Evolutionary conservation across 202 grass and related monocot species (phyloP), one percentile per base, ranked within the genome.

Genomic region (Musa balbisiana): DNA sequence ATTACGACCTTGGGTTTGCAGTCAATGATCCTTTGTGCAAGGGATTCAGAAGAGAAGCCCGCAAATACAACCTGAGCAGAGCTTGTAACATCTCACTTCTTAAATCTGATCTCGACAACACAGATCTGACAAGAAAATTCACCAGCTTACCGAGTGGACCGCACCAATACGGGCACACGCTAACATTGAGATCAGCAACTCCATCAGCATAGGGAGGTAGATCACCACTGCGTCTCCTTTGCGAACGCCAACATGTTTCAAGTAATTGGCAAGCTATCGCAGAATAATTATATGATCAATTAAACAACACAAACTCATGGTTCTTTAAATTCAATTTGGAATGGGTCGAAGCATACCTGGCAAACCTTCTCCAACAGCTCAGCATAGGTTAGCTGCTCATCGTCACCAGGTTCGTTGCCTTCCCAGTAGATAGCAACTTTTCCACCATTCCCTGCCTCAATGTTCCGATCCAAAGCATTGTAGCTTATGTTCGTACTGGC

Each of bases 201-300:
- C 95, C 91, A 91, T 90, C 62, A 98, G 73, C 95, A 98, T 98
- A 11, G 95, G 95, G 69, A 98, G 78, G 80, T 98, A 98, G 75
- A 98, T 92, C 33, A 98, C 82, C 52, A 98, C 91, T 0, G 88
- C 77, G 74, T 92, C 95, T 55, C 95, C 91, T 76, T 98, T 98
- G 54, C 82, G 58, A 5, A 98, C 75, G 3, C 94, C 91, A 0
- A 83, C 79, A 60, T 92, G 86, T 77, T 94, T 94, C 83, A 98
- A 79, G 82, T 94, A 98, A 89, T 94, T 98, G 13, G 94, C 79
- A 56, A 98, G 83, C 94, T 93, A 68, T 22, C 29, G 23, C 21
- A 74, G 19, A 22, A 72, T 43, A 43, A 43, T 77, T 23, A 25
- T 76, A 56, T 19, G 50, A 79, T 12, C 74, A 76, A 8, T 67